phyloP scores from a whole-genome alignment of 768 basidiomycete genomes.

The Tulasnella sp. region DNA sequence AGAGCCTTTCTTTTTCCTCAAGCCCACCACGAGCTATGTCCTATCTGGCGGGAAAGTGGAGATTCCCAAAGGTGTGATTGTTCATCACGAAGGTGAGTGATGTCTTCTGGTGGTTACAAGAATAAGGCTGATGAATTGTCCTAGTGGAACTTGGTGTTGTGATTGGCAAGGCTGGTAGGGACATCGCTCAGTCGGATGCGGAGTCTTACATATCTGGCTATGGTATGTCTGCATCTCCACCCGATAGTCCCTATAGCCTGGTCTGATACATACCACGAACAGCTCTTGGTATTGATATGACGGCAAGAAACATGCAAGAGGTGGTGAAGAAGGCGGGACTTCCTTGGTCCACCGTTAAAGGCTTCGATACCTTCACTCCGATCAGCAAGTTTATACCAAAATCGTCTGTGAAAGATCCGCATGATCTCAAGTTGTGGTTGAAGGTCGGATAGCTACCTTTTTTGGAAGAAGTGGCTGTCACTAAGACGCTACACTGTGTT shows the following conservation, averaged over 20 bases:
- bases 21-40: constrained; percentile 90
- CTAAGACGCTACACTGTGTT: background rate
- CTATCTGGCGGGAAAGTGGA: constrained; percentile 72
- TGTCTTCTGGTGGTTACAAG: background rate
- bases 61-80: constrained; percentile 75
- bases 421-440: constrained; percentile 70
- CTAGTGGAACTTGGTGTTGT: constrained; percentile 93
- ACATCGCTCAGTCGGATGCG: constrained; percentile 71
- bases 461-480: background rate
- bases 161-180: constrained; percentile 80
- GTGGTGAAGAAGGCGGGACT: constrained; percentile 86
- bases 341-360: constrained; percentile 97
- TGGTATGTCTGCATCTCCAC: constrained; percentile 45
- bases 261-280: constrained; percentile 11
- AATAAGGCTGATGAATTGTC: background rate
- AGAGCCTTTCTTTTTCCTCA: constrained; percentile 98
- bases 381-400: constrained; percentile 84
- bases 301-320: constrained; percentile 92
- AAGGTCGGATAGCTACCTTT: constrained; percentile 46
- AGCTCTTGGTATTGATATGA: constrained; percentile 96
- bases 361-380: constrained; percentile 95
- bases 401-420: constrained; percentile 59
- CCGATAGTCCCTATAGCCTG: background rate
- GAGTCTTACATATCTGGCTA: constrained; percentile 85
- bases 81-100: constrained; percentile 82